phyloP scores from a whole-genome alignment of 805 yeast genomes.

The Soucietia sequanensis region DNA sequence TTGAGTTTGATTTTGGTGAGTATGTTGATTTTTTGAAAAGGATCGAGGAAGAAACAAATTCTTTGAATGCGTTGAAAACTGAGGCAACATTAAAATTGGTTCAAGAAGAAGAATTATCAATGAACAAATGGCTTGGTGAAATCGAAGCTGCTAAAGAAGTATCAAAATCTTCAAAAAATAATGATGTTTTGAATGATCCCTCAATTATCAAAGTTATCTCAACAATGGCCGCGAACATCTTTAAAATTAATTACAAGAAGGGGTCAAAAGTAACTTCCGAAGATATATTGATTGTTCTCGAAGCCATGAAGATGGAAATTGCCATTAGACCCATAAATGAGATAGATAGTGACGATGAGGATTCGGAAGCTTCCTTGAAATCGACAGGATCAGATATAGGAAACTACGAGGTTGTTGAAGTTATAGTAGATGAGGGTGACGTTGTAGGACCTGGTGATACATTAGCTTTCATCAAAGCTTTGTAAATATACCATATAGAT shows the following conservation, averaged over 20 bases:
- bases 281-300: slow-evolving; percentile 23
- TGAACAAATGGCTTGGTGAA: slow-evolving; percentile 21
- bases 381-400: slow-evolving; percentile 4
- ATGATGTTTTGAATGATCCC: slow-evolving; percentile 19
- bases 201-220: slow-evolving; percentile 17
- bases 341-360: slow-evolving; percentile 13
- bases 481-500: no score
- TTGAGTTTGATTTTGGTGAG: slow-evolving; percentile 29
- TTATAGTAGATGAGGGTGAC: slow-evolving; percentile 29
- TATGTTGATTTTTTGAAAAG: slow-evolving; percentile 24
- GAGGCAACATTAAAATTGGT: slow-evolving; percentile 11
- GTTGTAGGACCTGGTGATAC: slow-evolving; percentile 28
- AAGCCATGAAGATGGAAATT: slow-evolving; percentile 38
- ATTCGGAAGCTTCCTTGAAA: slow-evolving; percentile 8
- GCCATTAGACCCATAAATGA: slow-evolving; percentile 19
- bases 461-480: slow-evolving; percentile 7
- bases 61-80: slow-evolving; percentile 9
- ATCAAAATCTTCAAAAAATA: slow-evolving; percentile 14
- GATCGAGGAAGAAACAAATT: slow-evolving; percentile 21
- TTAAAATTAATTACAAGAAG: slow-evolving; percentile 21
- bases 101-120: slow-evolving; percentile 16
- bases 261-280: slow-evolving; percentile 17
- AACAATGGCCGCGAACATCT: slow-evolving; percentile 31
- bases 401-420: slow-evolving; percentile 20
- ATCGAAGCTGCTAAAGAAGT: slow-evolving; percentile 4